Percentiles rank a stretch among this genome's conserved stretches.
Evolutionary conservation across 2,329 filamentous ascomycete genomes (phyloP).

Genomic region (Colletotrichum viniferum): DNA sequence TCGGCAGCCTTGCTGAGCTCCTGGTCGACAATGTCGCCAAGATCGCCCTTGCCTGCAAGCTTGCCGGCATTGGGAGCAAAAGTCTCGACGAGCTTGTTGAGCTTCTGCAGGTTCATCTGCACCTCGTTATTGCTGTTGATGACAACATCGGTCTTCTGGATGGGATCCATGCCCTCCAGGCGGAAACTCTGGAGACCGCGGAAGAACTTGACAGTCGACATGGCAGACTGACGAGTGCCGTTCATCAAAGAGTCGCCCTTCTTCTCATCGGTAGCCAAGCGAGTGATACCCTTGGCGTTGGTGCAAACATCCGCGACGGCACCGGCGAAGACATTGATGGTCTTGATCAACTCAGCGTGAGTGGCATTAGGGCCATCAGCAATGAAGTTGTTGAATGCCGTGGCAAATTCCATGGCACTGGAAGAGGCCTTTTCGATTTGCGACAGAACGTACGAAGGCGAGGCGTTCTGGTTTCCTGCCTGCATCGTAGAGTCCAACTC

Average conservation of each 20-base stretch:
- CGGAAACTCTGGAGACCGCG: constrained; percentile 92
- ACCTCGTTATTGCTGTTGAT: constrained; percentile 98
- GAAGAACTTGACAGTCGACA: constrained; percentile 93
- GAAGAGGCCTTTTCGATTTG: constrained; percentile 97
- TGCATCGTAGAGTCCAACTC: constrained; percentile 98
- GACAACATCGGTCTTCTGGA: constrained; percentile 95
- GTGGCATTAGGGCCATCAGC: constrained; percentile 92
- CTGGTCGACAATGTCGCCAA: constrained; percentile 90
- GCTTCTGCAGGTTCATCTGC: constrained; percentile 88
- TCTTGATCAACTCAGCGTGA: constrained; percentile 90
- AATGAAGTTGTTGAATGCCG: constrained; percentile 97
- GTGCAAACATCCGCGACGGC: constrained; percentile 92
- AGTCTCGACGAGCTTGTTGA: constrained; percentile 90
- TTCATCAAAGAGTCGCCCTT: constrained; percentile 86
- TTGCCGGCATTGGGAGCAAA: constrained; percentile 90
- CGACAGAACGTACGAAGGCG: constrained; percentile 90
- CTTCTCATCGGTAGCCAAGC: constrained; percentile 94
- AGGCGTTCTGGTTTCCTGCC: constrained; percentile 97
- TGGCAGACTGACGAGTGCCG: constrained; percentile 82
- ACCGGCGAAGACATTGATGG: constrained; percentile 87
- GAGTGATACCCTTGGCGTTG: constrained; percentile 93
- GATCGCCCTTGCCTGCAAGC: constrained; percentile 79
- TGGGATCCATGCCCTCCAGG: constrained; percentile 84
- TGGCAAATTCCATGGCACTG: constrained; percentile 95
- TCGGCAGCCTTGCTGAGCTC: constrained; percentile 94